These are phyloP conservation scores for Urostyla sp. DNA, from an alignment of 73 alveolate species.

Conservation along the genomic window DNA sequence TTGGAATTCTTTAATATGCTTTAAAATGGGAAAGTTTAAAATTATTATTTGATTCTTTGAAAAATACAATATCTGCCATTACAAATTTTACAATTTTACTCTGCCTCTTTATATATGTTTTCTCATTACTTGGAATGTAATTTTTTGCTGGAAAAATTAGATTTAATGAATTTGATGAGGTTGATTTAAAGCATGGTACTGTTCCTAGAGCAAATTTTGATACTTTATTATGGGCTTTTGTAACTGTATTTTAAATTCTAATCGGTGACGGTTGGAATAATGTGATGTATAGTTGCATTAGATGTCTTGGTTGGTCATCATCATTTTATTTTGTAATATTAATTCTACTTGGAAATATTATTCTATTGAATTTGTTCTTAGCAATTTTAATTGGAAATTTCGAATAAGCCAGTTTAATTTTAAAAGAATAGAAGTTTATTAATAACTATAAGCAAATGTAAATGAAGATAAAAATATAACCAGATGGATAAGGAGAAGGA, in stretches of 20 bases:
- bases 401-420: not conserved
- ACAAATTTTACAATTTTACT: constrained; percentile 64
- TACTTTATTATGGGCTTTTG: constrained; percentile 54
- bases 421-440: not conserved
- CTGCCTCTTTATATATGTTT: constrained; percentile 68
- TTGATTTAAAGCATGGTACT: not conserved
- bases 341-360: constrained; percentile 54
- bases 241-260: constrained; percentile 70
- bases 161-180: constrained; percentile 10
- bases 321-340: constrained; percentile 18
- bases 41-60: constrained; percentile 58
- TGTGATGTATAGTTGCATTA: constrained; percentile 48
- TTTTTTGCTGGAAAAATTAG: constrained; percentile 64
- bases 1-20: constrained; percentile 76
- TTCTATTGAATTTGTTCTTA: constrained; percentile 56
- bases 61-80: constrained; percentile 60
- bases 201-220: constrained; percentile 70
- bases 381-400: constrained; percentile 48
- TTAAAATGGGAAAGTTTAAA: constrained; percentile 65
- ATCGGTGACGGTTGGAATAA: constrained; percentile 74
- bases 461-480: not conserved
- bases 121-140: constrained; percentile 81
- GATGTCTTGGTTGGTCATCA: constrained; percentile 28
- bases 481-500: not conserved
- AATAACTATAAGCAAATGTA: not conserved